Evolutionary conservation across 2,329 filamentous ascomycete species (phyloP).

Genomic region (Clonostachys sp.): DNA sequence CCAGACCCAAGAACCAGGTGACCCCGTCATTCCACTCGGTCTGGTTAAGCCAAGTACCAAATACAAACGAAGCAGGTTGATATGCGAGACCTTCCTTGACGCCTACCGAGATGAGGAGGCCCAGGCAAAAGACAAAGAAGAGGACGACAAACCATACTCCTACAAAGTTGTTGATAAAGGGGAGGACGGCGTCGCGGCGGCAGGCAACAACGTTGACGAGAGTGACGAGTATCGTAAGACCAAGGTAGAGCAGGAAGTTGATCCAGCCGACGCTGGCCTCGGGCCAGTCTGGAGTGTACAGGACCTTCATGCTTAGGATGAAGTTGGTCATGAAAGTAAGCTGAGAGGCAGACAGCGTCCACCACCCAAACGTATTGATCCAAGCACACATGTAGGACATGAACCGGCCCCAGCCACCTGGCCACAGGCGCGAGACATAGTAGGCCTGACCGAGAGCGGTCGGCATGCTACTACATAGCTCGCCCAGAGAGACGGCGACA

Average conservation of each 20-base stretch:
- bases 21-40: slow-evolving; percentile 38
- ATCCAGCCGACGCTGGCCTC: slow-evolving; percentile 32
- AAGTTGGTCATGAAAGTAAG: slow-evolving; percentile 47
- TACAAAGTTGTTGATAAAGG: slow-evolving; percentile 44
- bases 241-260: slow-evolving; percentile 42
- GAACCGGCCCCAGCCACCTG: slow-evolving; percentile 30
- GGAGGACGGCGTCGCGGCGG: slow-evolving; percentile 13
- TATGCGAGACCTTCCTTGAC: slow-evolving; percentile 27
- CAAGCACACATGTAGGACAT: slow-evolving; percentile 44
- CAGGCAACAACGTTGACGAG: slow-evolving; percentile 37
- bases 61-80: slow-evolving; percentile 37
- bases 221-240: slow-evolving; percentile 34
- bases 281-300: slow-evolving; percentile 35
- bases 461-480: slow-evolving; percentile 45
- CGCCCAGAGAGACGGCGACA: slow-evolving; percentile 40
- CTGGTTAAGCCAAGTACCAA: slow-evolving; percentile 26
- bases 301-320: slow-evolving; percentile 38
- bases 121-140: slow-evolving; percentile 38
- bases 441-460: slow-evolving; percentile 48
- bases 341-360: slow-evolving; percentile 42
- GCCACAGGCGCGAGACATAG: slow-evolving; percentile 22
- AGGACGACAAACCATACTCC: slow-evolving; percentile 37
- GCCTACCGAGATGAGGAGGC: slow-evolving; percentile 40
- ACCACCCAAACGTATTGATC: slow-evolving; percentile 51
- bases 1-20: slow-evolving; percentile 42